Percentiles rank a stretch among this genome's conserved stretches.
Evolutionary conservation across 2,329 filamentous ascomycete genomes (phyloP).

Genomic region (Colletotrichum sp.): DNA sequence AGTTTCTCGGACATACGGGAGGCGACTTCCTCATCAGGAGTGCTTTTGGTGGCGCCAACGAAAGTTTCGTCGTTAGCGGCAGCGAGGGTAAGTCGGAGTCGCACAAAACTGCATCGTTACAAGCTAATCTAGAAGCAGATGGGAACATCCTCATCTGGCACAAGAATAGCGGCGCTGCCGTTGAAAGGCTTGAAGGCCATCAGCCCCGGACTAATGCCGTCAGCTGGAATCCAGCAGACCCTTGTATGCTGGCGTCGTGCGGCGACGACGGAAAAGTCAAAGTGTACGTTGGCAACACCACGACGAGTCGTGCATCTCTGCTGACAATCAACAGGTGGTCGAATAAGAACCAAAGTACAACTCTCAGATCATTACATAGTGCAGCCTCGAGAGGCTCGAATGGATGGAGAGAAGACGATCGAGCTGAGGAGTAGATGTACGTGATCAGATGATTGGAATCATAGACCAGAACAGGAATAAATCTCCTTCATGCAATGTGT

Average conservation of each 20-base stretch:
- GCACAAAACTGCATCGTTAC: neutral
- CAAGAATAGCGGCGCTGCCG: constrained; percentile 76
- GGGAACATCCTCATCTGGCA: constrained; percentile 88
- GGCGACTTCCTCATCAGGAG: constrained; percentile 81
- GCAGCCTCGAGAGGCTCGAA: constrained; percentile 10
- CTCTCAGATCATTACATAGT: constrained; percentile 23
- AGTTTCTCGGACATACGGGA: constrained; percentile 77
- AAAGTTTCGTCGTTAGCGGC: constrained; percentile 90
- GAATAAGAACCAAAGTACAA: constrained; percentile 24
- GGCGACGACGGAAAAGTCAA: constrained; percentile 86
- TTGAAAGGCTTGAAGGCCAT: constrained; percentile 81
- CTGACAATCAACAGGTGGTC: constrained; percentile 26
- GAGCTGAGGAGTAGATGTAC: neutral
- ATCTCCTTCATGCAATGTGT: constrained; percentile 4
- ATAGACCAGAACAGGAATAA: constrained; percentile 9
- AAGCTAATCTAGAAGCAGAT: constrained; percentile 40
- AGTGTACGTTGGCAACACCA: constrained; percentile 66
- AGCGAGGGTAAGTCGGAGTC: constrained; percentile 75
- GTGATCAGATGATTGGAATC: neutral
- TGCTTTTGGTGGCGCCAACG: constrained; percentile 85
- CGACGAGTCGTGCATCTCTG: neutral
- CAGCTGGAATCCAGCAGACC: constrained; percentile 85
- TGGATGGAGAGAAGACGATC: constrained; percentile 10
- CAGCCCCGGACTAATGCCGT: constrained; percentile 82
- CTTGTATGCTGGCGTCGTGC: constrained; percentile 86